phyloP scores from a whole-genome alignment of 108 stramenopile genomes.

The Mayamaea pseudoterrestris region DNA sequence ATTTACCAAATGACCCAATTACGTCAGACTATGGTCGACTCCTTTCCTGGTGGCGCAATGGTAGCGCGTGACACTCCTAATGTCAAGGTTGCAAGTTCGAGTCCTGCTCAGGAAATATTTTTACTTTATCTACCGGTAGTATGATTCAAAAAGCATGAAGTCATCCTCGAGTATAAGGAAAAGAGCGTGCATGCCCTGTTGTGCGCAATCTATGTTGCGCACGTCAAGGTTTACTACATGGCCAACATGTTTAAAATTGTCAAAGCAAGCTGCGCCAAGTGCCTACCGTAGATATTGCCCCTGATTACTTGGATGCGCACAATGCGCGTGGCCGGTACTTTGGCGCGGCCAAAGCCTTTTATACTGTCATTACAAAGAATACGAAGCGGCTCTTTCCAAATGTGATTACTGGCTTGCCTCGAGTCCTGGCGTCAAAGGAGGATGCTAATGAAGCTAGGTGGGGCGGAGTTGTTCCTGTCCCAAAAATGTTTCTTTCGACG shows the following conservation, averaged over 20 bases:
- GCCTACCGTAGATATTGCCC: conserved; percentile 39
- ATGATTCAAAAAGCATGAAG: too few species aligned
- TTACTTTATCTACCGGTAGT: too few species aligned
- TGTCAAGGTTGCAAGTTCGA: too few species aligned
- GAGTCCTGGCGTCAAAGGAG: conserved; percentile 54
- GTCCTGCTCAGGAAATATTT: too few species aligned
- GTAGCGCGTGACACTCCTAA: too few species aligned
- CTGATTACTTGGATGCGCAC: conserved; percentile 50
- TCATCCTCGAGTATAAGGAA: conserved; percentile 28
- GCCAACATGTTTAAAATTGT: conserved; percentile 74
- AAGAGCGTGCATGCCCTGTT: conserved; percentile 55
- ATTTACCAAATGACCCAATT: too few species aligned
- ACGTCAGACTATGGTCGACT: too few species aligned
- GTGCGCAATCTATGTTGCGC: conserved; percentile 28
- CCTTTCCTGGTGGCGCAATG: too few species aligned
- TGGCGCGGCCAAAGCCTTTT: conserved; percentile 44
- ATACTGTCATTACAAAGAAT: conserved; percentile 31
- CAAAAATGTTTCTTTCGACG: too few species aligned
- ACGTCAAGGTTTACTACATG: conserved; percentile 64
- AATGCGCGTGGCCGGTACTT: conserved; percentile 40
- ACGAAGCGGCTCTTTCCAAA: conserved; percentile 31
- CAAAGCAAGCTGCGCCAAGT: conserved; percentile 33
- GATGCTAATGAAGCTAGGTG: conserved; percentile 39
- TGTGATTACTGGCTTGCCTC: conserved; percentile 47
- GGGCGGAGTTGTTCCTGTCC: conserved; percentile 36